Evolutionary conservation across 2,329 filamentous ascomycete species (phyloP).

Genomic region (Clarireedia sp.): DNA sequence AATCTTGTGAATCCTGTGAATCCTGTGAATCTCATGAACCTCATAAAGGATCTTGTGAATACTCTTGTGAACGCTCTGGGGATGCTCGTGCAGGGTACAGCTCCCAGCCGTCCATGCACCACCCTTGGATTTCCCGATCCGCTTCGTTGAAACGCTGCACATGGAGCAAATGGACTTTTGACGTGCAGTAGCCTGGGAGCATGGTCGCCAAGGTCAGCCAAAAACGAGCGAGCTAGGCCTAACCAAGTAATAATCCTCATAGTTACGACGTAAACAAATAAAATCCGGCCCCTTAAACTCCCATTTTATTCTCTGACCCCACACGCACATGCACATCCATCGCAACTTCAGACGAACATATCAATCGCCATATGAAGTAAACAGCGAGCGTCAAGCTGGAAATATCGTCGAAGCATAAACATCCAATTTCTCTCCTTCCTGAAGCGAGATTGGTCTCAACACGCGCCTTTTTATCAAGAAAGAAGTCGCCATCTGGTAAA

Average conservation of each 20-base stretch:
- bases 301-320: no score
- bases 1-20: no score
- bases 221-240: background rate
- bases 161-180: background rate
- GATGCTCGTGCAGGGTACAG: no score
- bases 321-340: no score
- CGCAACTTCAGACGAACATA: background rate
- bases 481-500: background rate
- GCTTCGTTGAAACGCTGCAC: background rate
- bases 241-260: background rate
- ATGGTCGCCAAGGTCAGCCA: no score
- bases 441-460: background rate
- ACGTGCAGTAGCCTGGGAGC: background rate
- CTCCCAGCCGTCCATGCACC: no score
- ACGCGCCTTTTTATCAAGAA: background rate
- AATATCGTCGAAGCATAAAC: background rate
- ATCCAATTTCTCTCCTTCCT: background rate
- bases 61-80: no score
- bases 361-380: no score
- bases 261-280: background rate
- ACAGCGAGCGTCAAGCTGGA: no score
- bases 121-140: background rate
- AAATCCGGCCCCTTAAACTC: background rate
- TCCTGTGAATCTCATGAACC: no score
- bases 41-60: no score